phyloP scores from a whole-genome alignment of 2,329 filamentous ascomycete species.

The Alternaria conjuncta region DNA sequence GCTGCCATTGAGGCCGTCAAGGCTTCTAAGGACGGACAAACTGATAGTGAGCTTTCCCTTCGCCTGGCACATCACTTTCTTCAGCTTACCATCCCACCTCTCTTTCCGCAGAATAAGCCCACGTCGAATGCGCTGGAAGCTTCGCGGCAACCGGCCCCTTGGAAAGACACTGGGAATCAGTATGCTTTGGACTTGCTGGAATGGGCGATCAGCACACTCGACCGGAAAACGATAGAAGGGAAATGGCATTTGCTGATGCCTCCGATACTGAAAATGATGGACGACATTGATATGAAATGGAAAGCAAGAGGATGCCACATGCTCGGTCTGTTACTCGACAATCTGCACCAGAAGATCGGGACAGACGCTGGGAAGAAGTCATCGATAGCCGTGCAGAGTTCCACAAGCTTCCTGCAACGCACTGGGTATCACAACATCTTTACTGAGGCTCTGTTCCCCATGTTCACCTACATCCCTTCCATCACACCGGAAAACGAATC shows the following conservation, averaged over 20 bases:
- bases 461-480: conserved; percentile 76
- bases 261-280: conserved; percentile 71
- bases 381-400: conserved; percentile 36
- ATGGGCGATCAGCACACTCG: conserved; percentile 64
- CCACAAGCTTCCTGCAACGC: conserved; percentile 58
- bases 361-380: conserved; percentile 27
- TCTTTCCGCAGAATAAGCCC: conserved; percentile 60
- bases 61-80: conserved; percentile 64
- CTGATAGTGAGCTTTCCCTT: conserved; percentile 58
- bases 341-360: conserved; percentile 17
- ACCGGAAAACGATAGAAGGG: conserved; percentile 59
- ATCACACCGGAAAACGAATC: conserved; percentile 78
- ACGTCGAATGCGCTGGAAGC: conserved; percentile 57
- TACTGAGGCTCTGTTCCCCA: conserved; percentile 71
- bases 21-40: conserved; percentile 52
- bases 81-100: conserved; percentile 67
- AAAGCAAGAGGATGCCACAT: conserved; percentile 64
- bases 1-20: conserved; percentile 56
- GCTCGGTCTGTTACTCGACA: conserved; percentile 62
- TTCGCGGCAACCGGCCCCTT: conserved; percentile 62
- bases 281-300: conserved; percentile 64
- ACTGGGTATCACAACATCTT: conserved; percentile 70
- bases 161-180: conserved; percentile 62
- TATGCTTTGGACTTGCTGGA: conserved; percentile 63
- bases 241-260: conserved; percentile 75